phyloP scores from a whole-genome alignment of 129 eudicot species.

The Ambrosia trifida region DNA sequence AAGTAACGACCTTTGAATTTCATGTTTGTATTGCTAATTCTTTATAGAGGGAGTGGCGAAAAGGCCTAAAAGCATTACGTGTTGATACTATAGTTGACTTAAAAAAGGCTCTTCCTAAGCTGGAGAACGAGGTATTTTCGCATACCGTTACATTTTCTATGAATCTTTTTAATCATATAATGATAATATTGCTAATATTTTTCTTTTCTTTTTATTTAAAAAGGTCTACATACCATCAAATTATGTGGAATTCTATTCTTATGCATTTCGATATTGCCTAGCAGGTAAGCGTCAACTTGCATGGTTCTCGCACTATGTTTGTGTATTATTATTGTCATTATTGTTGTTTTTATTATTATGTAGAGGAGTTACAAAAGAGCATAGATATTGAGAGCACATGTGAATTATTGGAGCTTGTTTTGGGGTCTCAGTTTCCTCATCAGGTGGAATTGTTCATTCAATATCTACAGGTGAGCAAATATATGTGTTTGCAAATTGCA shows the following conservation, averaged over 20 bases:
- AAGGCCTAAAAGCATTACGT: constrained; percentile 81
- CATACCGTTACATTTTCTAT: neutral
- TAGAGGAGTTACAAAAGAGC: constrained; percentile 96
- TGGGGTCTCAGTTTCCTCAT: constrained; percentile 68
- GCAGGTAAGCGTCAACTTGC: constrained; percentile 51
- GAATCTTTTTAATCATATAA: neutral
- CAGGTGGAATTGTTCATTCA: constrained; percentile 78
- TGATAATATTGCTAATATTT: constrained; percentile 12
- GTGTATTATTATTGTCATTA: neutral
- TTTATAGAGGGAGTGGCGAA: constrained; percentile 91
- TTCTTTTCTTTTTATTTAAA: constrained; percentile 14
- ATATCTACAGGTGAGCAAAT: constrained; percentile 60
- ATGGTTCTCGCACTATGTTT: too few relatives aligned
- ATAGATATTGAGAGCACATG: constrained; percentile 94
- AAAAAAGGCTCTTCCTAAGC: constrained; percentile 72
- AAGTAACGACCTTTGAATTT: neutral
- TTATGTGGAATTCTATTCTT: constrained; percentile 75
- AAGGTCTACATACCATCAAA: constrained; percentile 85
- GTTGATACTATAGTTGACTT: constrained; percentile 72
- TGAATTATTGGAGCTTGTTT: constrained; percentile 79
- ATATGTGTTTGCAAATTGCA: too few relatives aligned
- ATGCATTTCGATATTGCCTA: constrained; percentile 80
- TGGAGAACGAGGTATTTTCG: constrained; percentile 74
- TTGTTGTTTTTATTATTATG: constrained; percentile 21
- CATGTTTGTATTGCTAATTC: constrained; percentile 3